These are phyloP conservation scores for Spinacia oleracea DNA, from an alignment of 179 eudicot genomes.

Conservation along the genomic window DNA sequence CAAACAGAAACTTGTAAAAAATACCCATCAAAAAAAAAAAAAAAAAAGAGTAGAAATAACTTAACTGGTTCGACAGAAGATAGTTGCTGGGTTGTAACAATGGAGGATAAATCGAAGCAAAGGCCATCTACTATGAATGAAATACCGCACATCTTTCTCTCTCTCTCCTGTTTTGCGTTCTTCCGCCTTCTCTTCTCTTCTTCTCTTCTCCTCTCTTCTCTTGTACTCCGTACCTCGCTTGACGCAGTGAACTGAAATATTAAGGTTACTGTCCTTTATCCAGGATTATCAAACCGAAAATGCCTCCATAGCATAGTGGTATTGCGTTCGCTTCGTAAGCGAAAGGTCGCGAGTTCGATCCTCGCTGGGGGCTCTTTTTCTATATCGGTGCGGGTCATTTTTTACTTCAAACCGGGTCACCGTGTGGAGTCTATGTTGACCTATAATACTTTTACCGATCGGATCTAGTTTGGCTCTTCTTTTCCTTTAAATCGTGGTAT, in stretches of 20 bases:
- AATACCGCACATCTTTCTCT: slow-evolving; percentile 76
- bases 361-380: slow-evolving; percentile 61
- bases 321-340: slow-evolving; percentile 90
- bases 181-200: neutral
- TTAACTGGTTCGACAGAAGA: slow-evolving; percentile 33
- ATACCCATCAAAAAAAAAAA: neutral
- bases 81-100: neutral
- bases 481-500: no score
- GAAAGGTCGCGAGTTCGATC: slow-evolving; percentile 88
- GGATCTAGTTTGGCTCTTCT: no score
- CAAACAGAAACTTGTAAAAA: neutral
- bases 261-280: no score
- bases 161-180: neutral
- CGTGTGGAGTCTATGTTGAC: no score
- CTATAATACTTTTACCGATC: no score
- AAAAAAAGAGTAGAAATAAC: neutral
- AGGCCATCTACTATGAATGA: slow-evolving; percentile 64
- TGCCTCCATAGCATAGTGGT: slow-evolving; percentile 89
- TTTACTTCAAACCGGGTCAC: no score
- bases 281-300: neutral
- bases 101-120: slow-evolving; percentile 36
- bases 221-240: neutral
- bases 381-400: no score
- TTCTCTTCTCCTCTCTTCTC: neutral
- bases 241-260: no score